phyloP scores from a whole-genome alignment of 495 filamentous ascomycete genomes.

The Podospora appendiculata region DNA sequence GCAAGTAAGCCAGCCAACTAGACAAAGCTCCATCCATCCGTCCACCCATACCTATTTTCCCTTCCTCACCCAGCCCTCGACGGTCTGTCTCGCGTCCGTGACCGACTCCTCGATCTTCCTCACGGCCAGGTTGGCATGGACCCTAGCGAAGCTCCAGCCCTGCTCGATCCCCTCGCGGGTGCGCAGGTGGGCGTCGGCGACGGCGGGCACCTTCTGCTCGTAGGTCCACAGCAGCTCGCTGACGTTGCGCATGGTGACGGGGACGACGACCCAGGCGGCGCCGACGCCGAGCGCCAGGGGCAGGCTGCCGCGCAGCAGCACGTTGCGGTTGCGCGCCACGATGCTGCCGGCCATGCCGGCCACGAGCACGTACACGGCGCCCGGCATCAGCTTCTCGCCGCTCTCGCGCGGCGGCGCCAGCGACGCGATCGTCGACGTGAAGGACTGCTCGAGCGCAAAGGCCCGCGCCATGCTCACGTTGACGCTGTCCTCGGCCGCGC shows the following conservation, averaged over 20 bases:
- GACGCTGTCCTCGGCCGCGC: constrained; percentile 64
- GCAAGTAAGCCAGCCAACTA: too few relatives aligned
- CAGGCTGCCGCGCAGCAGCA: constrained; percentile 63
- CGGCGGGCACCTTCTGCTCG: constrained; percentile 73
- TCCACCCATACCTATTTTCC: constrained; percentile 47
- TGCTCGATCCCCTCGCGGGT: constrained; percentile 58
- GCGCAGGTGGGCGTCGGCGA: constrained; percentile 69
- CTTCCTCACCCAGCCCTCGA: constrained; percentile 88
- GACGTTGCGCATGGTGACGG: constrained; percentile 78
- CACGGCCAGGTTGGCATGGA: constrained; percentile 61
- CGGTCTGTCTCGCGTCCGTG: constrained; percentile 55
- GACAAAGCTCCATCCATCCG: background rate
- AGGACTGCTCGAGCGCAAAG: constrained; percentile 71
- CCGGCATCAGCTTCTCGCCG: constrained; percentile 78
- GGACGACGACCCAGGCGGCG: constrained; percentile 66
- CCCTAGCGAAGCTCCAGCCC: constrained; percentile 59
- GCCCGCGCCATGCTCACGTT: constrained; percentile 67
- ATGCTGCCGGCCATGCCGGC: constrained; percentile 90
- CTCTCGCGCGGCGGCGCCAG: constrained; percentile 76
- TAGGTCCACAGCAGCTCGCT: constrained; percentile 77
- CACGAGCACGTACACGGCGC: constrained; percentile 81
- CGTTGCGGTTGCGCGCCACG: constrained; percentile 72
- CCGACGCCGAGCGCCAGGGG: constrained; percentile 66
- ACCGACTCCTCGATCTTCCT: constrained; percentile 74
- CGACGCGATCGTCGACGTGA: constrained; percentile 78